phyloP scores from a whole-genome alignment of 148 eudicot species.

The Fagopyrum homotropicum region DNA sequence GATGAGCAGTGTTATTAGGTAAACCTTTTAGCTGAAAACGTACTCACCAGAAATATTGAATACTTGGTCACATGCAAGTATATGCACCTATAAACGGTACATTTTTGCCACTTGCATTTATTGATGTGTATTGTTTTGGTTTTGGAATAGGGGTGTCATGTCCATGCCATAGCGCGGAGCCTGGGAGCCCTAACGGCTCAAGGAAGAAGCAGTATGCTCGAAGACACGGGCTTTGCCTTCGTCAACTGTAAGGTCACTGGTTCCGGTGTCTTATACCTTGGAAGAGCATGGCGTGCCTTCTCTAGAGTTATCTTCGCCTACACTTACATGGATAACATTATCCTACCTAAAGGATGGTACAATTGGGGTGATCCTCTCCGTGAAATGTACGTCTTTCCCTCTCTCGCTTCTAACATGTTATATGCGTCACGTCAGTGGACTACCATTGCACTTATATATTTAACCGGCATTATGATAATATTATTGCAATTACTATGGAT shows the following conservation, averaged over 20 bases:
- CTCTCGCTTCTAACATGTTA: too few species aligned
- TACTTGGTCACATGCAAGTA: not conserved
- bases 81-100: not conserved
- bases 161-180: slow-evolving; percentile 34
- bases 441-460: too few species aligned
- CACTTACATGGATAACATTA: slow-evolving; percentile 52
- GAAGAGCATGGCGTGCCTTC: slow-evolving; percentile 62
- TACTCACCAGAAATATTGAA: not conserved
- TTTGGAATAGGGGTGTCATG: slow-evolving; percentile 27
- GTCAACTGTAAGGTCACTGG: slow-evolving; percentile 50
- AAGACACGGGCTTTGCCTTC: slow-evolving; percentile 56
- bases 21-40: not conserved
- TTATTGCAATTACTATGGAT: too few species aligned
- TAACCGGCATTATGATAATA: too few species aligned
- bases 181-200: slow-evolving; percentile 54
- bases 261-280: slow-evolving; percentile 46
- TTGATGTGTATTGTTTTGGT: not conserved
- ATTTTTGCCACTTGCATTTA: not conserved
- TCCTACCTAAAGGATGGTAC: slow-evolving; percentile 28
- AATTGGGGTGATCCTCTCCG: slow-evolving; percentile 58
- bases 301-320: slow-evolving; percentile 60
- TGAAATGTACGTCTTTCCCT: slow-evolving; percentile 26
- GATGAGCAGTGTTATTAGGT: not conserved
- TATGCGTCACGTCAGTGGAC: too few species aligned
- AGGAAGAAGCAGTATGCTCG: slow-evolving; percentile 33